Percentiles rank a stretch among this genome's conserved stretches.
These are phyloP conservation scores for Epichloe gansuensis DNA, from an alignment of 2,329 filamentous ascomycete genomes.

Conservation along the genomic window DNA sequence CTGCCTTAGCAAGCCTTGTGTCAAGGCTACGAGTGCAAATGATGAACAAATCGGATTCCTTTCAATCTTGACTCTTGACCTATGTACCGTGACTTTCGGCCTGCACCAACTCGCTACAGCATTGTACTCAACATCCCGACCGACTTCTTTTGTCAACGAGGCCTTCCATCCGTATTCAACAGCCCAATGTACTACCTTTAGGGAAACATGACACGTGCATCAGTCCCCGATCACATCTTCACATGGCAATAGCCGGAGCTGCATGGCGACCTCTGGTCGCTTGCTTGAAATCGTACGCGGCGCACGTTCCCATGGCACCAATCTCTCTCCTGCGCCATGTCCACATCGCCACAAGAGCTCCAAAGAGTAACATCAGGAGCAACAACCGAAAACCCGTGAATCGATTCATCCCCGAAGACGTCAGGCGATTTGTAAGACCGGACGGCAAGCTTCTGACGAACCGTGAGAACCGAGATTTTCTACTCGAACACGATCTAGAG, in stretches of 20 bases:
- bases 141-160: neutral
- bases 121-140: too few species aligned
- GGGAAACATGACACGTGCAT: constrained; percentile 9
- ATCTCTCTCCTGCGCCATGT: neutral
- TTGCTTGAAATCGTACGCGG: neutral
- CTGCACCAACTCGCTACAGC: too few species aligned
- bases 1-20: too few species aligned
- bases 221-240: constrained; percentile 2
- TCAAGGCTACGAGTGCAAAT: too few species aligned
- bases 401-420: constrained; percentile 12
- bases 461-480: constrained; percentile 16
- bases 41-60: too few species aligned
- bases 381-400: constrained; percentile 2
- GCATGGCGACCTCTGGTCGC: constrained; percentile 4
- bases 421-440: constrained; percentile 10
- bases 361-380: neutral
- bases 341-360: neutral
- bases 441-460: constrained; percentile 19
- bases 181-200: neutral
- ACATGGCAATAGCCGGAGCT: constrained; percentile 16
- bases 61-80: too few species aligned
- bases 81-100: too few species aligned
- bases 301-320: neutral
- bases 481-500: constrained; percentile 14
- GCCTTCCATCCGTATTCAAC: neutral